Evolutionary conservation across 2,329 filamentous ascomycete species (phyloP).

Genomic region (Penicillium sp.): DNA sequence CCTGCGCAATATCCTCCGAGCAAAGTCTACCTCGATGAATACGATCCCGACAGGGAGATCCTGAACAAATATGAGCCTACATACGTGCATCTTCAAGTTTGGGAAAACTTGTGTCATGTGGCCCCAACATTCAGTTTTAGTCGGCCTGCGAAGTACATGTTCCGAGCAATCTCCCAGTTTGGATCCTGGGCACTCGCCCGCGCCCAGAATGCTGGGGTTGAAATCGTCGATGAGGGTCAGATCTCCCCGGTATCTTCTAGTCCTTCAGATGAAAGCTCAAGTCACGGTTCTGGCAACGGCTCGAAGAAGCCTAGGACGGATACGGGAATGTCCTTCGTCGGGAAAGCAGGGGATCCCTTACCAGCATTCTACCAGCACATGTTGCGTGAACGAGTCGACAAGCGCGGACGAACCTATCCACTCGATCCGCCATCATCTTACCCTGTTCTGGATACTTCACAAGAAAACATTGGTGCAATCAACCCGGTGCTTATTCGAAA

Average conservation of each 20-base stretch:
- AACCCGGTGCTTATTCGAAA: constrained; percentile 79
- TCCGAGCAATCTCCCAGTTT: constrained; percentile 87
- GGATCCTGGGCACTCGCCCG: constrained; percentile 86
- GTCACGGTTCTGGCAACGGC: constrained; percentile 4
- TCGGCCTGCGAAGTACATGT: constrained; percentile 95
- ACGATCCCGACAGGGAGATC: constrained; percentile 57
- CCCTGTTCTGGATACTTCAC: constrained; percentile 66
- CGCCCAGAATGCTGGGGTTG: constrained; percentile 78
- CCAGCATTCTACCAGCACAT: constrained; percentile 82
- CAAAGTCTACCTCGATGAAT: constrained; percentile 65
- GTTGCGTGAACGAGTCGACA: constrained; percentile 86
- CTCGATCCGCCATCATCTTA: constrained; percentile 69
- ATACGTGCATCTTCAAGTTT: constrained; percentile 90
- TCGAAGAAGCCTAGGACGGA: constrained; percentile 21
- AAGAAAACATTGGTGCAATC: constrained; percentile 73
- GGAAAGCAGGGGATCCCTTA: constrained; percentile 83
- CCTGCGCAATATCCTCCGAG: constrained; percentile 75
- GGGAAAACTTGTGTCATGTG: constrained; percentile 94
- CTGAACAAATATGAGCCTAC: constrained; percentile 77
- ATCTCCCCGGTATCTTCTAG: constrained; percentile 74
- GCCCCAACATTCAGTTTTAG: constrained; percentile 94
- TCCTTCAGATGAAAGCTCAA: constrained; percentile 24
- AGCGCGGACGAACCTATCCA: constrained; percentile 73
- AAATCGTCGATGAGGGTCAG: constrained; percentile 78
- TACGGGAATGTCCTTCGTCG: constrained; percentile 57